Evolutionary conservation across 2,329 filamentous ascomycete species (phyloP).

Genomic region (Ceratocystis alfenasii): DNA sequence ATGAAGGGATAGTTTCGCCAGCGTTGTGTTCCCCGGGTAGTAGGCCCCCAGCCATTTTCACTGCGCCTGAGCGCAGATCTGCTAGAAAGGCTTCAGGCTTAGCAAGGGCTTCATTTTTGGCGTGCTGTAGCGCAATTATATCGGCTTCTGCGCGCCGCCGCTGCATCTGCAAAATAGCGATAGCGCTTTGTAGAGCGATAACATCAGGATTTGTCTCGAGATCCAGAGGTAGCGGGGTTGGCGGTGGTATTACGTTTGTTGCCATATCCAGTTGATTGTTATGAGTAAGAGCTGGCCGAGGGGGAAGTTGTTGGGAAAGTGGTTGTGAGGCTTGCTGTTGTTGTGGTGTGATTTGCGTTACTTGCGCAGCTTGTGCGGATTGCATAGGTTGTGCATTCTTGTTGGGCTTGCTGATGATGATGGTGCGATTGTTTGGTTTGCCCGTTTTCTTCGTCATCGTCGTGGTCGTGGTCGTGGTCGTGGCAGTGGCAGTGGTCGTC

Average conservation of each 20-base stretch:
- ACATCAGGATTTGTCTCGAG: conserved; percentile 67
- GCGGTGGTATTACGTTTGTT: conserved; percentile 33
- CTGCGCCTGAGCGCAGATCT: conserved; percentile 52
- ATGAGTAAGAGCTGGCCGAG: conserved; percentile 36
- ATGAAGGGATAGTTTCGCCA: conserved; percentile 19
- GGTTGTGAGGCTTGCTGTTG: background rate
- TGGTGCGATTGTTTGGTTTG: conserved; percentile 20
- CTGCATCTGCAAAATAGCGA: conserved; percentile 79
- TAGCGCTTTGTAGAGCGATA: conserved; percentile 72
- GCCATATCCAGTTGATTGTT: conserved; percentile 32
- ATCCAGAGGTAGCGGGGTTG: conserved; percentile 42
- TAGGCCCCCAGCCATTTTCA: conserved; percentile 34
- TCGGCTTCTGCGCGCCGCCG: conserved; percentile 65
- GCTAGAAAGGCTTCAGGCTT: conserved; percentile 60
- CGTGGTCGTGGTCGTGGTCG: conserved; percentile 13
- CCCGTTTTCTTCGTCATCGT: background rate
- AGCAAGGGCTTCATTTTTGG: conserved; percentile 58
- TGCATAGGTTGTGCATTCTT: background rate
- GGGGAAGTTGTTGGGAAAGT: conserved; percentile 26
- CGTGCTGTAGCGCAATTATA: conserved; percentile 54
- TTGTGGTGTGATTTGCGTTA: conserved; percentile 21
- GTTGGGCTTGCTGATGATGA: conserved; percentile 15
- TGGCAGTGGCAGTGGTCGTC: too few relatives aligned
- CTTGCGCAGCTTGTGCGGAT: conserved; percentile 15
- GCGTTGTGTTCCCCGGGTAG: conserved; percentile 21